These are phyloP conservation scores for Trichoderma virens DNA, from an alignment of 495 filamentous ascomycete genomes.

Conservation along the genomic window DNA sequence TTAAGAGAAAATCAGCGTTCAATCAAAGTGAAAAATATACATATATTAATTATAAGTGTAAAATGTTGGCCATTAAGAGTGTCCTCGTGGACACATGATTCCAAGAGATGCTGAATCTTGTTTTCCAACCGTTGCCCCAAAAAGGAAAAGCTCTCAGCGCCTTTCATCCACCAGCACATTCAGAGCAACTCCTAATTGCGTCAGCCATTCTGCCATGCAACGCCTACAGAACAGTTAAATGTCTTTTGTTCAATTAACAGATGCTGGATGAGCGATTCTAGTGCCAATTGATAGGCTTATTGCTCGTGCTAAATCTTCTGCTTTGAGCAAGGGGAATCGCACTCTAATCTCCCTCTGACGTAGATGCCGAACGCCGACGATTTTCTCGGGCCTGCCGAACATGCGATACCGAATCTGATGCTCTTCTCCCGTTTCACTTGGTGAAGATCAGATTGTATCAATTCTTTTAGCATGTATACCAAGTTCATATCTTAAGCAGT, in stretches of 20 bases:
- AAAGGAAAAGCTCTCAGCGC: not conserved
- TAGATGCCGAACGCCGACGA: constrained; percentile 4
- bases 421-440: not conserved
- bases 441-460: not conserved
- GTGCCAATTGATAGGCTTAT: not conserved
- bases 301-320: not conserved
- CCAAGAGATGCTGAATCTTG: no score
- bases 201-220: not conserved
- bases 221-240: no score
- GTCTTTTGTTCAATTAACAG: no score
- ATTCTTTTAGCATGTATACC: not conserved
- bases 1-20: no score
- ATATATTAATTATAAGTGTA: no score
- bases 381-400: not conserved
- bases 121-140: not conserved
- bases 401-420: not conserved
- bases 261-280: no score
- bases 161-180: not conserved
- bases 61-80: no score
- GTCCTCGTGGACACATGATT: no score
- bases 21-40: no score
- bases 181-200: not conserved
- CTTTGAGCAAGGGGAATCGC: not conserved
- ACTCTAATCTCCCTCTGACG: not conserved
- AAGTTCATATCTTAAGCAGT: not conserved